These are phyloP conservation scores for Leccinum ponderosum DNA, from an alignment of 1,284 basidiomycete genomes.

Conservation along the genomic window DNA sequence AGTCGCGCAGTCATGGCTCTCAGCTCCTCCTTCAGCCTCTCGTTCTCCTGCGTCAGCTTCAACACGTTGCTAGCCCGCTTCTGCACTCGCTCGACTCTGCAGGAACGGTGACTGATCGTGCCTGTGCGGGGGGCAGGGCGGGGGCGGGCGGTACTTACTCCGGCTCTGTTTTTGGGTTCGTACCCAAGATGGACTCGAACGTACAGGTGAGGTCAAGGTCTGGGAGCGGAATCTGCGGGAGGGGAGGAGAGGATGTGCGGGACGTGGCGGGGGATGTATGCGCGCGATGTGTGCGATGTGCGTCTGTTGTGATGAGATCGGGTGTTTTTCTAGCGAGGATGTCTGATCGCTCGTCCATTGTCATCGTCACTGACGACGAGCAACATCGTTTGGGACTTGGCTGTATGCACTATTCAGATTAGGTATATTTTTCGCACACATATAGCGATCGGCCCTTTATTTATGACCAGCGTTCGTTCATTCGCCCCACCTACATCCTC, in stretches of 20 bases:
- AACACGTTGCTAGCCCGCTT: slow-evolving; percentile 76
- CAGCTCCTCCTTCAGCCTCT: slow-evolving; percentile 71
- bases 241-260: slow-evolving; percentile 37
- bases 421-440: slow-evolving; percentile 28
- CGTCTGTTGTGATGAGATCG: background rate
- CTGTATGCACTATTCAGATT: background rate
- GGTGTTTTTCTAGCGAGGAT: background rate
- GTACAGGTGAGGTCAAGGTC: slow-evolving; percentile 51
- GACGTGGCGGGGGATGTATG: slow-evolving; percentile 10
- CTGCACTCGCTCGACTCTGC: slow-evolving; percentile 60
- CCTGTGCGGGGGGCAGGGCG: slow-evolving; percentile 13
- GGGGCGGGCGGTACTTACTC: slow-evolving; percentile 36
- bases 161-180: slow-evolving; percentile 14
- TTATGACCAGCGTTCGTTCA: slow-evolving; percentile 26
- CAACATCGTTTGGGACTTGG: background rate
- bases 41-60: slow-evolving; percentile 74
- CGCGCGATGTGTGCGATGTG: slow-evolving; percentile 19
- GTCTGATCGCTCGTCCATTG: slow-evolving; percentile 29
- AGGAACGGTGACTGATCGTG: slow-evolving; percentile 27
- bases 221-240: slow-evolving; percentile 57
- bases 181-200: slow-evolving; percentile 49
- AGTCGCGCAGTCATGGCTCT: slow-evolving; percentile 72
- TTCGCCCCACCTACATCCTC: slow-evolving; percentile 11
- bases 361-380: slow-evolving; percentile 25
- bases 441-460: slow-evolving; percentile 31